Base-by-base conservation (phyloP, 345 rosid species). In the Anastatica hierochuntica region DNA sequence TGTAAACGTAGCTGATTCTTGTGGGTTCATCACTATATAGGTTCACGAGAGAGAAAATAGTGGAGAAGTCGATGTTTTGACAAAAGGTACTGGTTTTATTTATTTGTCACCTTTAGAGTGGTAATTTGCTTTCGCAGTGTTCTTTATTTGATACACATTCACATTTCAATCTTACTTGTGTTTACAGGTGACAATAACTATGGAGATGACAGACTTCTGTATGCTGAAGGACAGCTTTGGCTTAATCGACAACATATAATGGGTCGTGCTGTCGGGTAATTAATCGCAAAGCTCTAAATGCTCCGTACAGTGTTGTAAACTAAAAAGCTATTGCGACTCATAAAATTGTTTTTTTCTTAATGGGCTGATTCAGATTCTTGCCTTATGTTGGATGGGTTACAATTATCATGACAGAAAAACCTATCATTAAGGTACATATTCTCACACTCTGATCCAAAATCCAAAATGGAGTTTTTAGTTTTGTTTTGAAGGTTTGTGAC, bases 341-440 rank as follows among this genome's bases (percentile, higher is more conserved):
- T 15, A 29, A 43, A 1, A 5, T 19, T 9, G 42, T 3, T 46
- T 10, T 29, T 14, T 51, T 56, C 14, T 65, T 8, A 37, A 18
- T 8, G n/a, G n/a, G n/a, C n/a, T 65, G 12, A 53, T 66, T 66
- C 67, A 89, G 97, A 62, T 87, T 84, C 72, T 65, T 87, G 62
- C 96, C 96, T 31, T 82, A 84, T 50, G 95, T 81, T 19, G 98
- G 96, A 39, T 90, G 96, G 96, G 89, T 82, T 46, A 90, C 98
- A n/a, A 90, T 90, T 24, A 71, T 90, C 41, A 90, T 90, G 92
- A 90, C 98, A 1, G 98, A 90, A 53, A 87, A 90, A 49, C 98
- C 98, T 23, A 70, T 90, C 52, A 74, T 90, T 62, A 84, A 90
- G 96, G 90, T 82, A 47, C 14, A 24, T n/a, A n/a, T 48, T 49